Evolutionary conservation across 352 stramenopile genomes (phyloP).

Genomic region (Hyaloperonospora brassicae): DNA sequence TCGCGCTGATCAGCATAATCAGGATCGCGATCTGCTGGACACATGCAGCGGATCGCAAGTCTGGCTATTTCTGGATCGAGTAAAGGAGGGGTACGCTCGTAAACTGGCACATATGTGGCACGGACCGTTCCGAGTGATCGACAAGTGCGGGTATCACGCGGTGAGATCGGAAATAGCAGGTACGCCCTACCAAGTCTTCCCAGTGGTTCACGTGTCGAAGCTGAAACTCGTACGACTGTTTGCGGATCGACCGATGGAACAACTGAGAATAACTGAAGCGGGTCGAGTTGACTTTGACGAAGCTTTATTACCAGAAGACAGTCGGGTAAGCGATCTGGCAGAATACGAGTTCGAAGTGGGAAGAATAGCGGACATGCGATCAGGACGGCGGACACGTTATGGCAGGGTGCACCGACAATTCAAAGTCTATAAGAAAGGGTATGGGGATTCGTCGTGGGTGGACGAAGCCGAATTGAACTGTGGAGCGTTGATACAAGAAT

Average conservation of each 20-base stretch:
- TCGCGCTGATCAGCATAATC: too few species aligned
- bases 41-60: neutral
- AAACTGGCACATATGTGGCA: neutral
- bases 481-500: slow-evolving; percentile 1
- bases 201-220: neutral
- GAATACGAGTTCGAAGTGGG: slow-evolving; percentile 12
- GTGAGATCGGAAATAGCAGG: neutral
- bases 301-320: slow-evolving; percentile 14
- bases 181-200: neutral
- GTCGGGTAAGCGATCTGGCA: neutral
- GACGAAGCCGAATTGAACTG: slow-evolving; percentile 9
- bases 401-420: slow-evolving; percentile 5
- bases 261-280: neutral
- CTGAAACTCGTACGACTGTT: neutral
- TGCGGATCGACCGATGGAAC: neutral
- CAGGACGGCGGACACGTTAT: slow-evolving; percentile 1
- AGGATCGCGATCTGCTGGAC: neutral
- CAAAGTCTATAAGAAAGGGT: slow-evolving; percentile 8
- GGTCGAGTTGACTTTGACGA: slow-evolving; percentile 17
- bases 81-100: neutral
- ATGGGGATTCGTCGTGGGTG: slow-evolving; percentile 10
- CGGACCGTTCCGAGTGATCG: neutral
- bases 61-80: neutral
- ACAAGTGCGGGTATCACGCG: neutral
- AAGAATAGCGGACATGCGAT: slow-evolving; percentile 16